Percentiles rank a stretch among this genome's conserved stretches.
Conservation (phyloP, 768 basidiomycete species). For the Kwoniella newhampshirensis region DNA sequence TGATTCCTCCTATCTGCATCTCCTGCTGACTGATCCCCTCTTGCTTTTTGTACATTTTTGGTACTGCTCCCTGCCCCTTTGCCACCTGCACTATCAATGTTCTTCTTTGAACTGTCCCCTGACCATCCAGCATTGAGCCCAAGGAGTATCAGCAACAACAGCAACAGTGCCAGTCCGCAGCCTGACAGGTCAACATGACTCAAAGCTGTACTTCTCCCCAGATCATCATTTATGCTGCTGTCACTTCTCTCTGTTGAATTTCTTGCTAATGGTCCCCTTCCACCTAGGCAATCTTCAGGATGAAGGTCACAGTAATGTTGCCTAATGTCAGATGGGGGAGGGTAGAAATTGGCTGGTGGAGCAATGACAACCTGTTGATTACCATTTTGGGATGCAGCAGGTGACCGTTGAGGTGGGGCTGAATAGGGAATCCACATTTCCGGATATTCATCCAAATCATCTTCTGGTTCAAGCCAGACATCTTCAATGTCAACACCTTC, state of each 20-base stretch:
- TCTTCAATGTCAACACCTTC: conserved; percentile 10
- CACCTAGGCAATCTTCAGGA: conserved; percentile 19
- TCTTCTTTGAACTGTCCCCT: background rate
- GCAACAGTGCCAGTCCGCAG: conserved; percentile 23
- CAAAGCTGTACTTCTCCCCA: conserved; percentile 3
- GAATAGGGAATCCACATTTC: conserved; percentile 30
- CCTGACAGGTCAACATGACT: conserved; percentile 24
- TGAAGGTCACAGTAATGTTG: conserved; percentile 28
- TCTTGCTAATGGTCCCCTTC: background rate
- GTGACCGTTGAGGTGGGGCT: background rate
- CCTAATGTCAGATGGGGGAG: conserved; percentile 17
- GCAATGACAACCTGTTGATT: conserved; percentile 31
- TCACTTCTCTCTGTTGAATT: conserved; percentile 3
- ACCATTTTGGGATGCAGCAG: background rate
- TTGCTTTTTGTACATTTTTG: background rate
- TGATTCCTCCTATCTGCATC: background rate
- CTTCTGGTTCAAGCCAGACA: background rate
- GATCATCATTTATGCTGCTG: background rate
- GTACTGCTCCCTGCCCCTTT: conserved; percentile 1
- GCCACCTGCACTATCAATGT: background rate
- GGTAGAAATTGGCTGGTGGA: conserved; percentile 11
- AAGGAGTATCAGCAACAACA: conserved; percentile 25
- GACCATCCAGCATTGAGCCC: conserved; percentile 29
- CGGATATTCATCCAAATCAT: conserved; percentile 7
- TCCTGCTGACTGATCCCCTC: background rate